Percentiles rank a stretch among this genome's conserved stretches.
Conservation (phyloP, 257 asterid species). For the Striga asiatica region DNA sequence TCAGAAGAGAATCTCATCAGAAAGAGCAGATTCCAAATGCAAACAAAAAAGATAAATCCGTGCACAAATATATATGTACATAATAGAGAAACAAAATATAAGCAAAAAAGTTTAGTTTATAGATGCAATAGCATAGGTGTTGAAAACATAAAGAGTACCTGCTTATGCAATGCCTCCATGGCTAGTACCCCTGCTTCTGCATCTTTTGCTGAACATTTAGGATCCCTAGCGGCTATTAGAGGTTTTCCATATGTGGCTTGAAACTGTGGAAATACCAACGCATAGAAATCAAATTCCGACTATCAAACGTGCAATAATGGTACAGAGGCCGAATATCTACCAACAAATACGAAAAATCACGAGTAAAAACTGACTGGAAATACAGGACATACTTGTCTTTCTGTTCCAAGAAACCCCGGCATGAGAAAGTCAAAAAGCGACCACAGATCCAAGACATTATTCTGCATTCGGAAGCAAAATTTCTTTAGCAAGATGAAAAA, state of each 20-base stretch:
- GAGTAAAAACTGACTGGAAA: slow-evolving; percentile 2
- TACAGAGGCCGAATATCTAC: not conserved
- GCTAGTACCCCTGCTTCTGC: slow-evolving; percentile 97
- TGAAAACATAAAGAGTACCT: slow-evolving; percentile 34
- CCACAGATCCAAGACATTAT: slow-evolving; percentile 96
- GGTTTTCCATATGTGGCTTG: slow-evolving; percentile 97
- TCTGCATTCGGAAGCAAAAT: slow-evolving; percentile 51
- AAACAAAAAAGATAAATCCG: not conserved
- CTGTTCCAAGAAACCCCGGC: slow-evolving; percentile 99
- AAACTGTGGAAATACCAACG: slow-evolving; percentile 45
- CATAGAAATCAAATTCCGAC: slow-evolving; percentile 5
- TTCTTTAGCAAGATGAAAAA: slow-evolving; percentile 21
- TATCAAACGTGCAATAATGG: not conserved
- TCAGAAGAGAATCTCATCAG: slow-evolving; percentile 22
- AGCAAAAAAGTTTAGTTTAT: not conserved
- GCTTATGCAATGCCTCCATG: slow-evolving; percentile 99
- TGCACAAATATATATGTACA: not conserved
- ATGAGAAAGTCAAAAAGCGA: slow-evolving; percentile 98
- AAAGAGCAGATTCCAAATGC: not conserved
- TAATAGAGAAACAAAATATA: not conserved
- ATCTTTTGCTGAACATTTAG: slow-evolving; percentile 94
- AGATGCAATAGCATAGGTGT: slow-evolving; percentile 7
- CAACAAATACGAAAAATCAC: slow-evolving; percentile 1
- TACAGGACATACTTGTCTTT: slow-evolving; percentile 73
- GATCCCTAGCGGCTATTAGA: slow-evolving; percentile 83